Evolutionary conservation across 352 stramenopile genomes (phyloP).

Genomic region (Phytopythium cucurbitacearum): DNA sequence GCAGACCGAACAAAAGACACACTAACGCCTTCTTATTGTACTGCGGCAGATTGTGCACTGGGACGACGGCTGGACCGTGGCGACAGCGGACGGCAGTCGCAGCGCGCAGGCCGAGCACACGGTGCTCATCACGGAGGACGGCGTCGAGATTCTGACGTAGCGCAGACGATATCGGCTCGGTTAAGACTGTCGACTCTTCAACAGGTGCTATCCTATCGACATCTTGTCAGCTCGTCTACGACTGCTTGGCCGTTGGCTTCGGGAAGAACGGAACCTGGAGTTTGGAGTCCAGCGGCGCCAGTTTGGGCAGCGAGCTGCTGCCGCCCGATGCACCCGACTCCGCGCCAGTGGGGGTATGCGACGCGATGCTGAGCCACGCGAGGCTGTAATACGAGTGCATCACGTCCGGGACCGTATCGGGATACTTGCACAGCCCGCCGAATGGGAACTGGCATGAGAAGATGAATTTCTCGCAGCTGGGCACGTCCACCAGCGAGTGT

Average conservation of each 20-base stretch:
- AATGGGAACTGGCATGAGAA: slow-evolving; percentile 79
- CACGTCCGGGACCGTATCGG: slow-evolving; percentile 75
- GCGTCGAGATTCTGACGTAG: slow-evolving; percentile 94
- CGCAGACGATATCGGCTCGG: not conserved
- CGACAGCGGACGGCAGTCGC: slow-evolving; percentile 89
- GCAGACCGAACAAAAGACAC: too few species aligned
- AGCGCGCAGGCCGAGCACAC: slow-evolving; percentile 98
- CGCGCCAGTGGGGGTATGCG: slow-evolving; percentile 13
- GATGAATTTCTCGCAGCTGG: slow-evolving; percentile 70
- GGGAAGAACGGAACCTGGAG: slow-evolving; percentile 77
- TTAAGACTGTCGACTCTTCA: slow-evolving; percentile 4
- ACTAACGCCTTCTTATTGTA: too few species aligned
- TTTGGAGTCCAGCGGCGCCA: slow-evolving; percentile 61
- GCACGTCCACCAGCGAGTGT: slow-evolving; percentile 72
- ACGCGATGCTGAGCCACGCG: slow-evolving; percentile 84
- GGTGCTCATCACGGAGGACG: slow-evolving; percentile 94
- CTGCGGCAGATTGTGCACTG: slow-evolving; percentile 79
- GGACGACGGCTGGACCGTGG: slow-evolving; percentile 97
- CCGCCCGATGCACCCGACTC: not conserved
- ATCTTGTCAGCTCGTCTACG: slow-evolving; percentile 8
- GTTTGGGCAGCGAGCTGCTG: slow-evolving; percentile 24
- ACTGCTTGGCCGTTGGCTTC: slow-evolving; percentile 10
- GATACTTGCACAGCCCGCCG: slow-evolving; percentile 86
- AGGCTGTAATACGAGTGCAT: slow-evolving; percentile 92
- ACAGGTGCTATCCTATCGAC: not conserved